phyloP scores from a whole-genome alignment of 2,329 filamentous ascomycete species.

The Aspergillus felis region DNA sequence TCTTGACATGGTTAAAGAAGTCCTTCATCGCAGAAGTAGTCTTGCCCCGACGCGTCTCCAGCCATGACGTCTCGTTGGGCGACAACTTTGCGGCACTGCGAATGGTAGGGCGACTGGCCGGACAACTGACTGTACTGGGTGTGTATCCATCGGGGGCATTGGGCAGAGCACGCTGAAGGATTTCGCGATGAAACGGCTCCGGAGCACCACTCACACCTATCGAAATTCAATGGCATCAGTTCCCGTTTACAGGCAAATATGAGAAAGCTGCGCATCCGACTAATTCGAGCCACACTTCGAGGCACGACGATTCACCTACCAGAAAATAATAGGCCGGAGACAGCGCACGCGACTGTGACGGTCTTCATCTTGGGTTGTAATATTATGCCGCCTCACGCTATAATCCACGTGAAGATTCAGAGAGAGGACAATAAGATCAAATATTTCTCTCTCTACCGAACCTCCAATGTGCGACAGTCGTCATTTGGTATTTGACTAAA shows the following conservation, averaged over 20 bases:
- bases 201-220: slow-evolving; percentile 19
- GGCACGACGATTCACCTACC: not conserved
- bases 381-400: not conserved
- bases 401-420: not conserved
- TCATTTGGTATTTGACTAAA: not conserved
- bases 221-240: not conserved
- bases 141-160: slow-evolving; percentile 67
- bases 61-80: slow-evolving; percentile 68
- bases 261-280: not conserved
- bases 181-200: slow-evolving; percentile 2
- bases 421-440: not conserved
- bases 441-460: not conserved
- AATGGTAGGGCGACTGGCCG: slow-evolving; percentile 62
- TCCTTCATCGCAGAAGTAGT: slow-evolving; percentile 70
- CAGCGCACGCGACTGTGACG: not conserved
- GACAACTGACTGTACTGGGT: slow-evolving; percentile 66
- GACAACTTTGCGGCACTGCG: slow-evolving; percentile 64
- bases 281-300: not conserved
- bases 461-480: not conserved
- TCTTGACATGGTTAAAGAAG: slow-evolving; percentile 67
- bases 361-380: not conserved
- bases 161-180: slow-evolving; percentile 43
- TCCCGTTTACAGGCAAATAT: not conserved
- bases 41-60: slow-evolving; percentile 65
- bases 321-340: not conserved